Evolutionary conservation across 1,139 yeast species (phyloP).

Genomic region (Lodderomyces beijingensis): DNA sequence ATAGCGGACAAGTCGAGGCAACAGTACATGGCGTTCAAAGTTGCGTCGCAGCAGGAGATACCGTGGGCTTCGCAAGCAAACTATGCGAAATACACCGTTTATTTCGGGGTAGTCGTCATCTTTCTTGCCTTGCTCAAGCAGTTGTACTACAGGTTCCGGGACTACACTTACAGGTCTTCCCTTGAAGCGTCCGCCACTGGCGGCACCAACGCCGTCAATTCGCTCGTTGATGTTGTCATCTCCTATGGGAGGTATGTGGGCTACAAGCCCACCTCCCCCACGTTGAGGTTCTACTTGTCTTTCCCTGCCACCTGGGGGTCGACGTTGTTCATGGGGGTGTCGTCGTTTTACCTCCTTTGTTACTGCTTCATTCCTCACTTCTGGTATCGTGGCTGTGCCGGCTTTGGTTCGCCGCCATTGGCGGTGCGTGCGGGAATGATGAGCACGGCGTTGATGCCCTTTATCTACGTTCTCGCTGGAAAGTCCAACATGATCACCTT

Average conservation of each 20-base stretch:
- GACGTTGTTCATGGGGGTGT: constrained; percentile 32
- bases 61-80: constrained; percentile 37
- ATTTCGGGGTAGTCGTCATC: constrained; percentile 38
- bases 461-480: constrained; percentile 48
- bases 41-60: constrained; percentile 32
- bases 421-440: constrained; percentile 52
- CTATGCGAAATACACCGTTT: constrained; percentile 46
- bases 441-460: constrained; percentile 52
- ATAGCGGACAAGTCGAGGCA: constrained; percentile 30
- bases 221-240: constrained; percentile 25
- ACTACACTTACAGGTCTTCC: constrained; percentile 23
- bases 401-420: constrained; percentile 65
- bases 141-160: constrained; percentile 31
- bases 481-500: constrained; percentile 48
- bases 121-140: constrained; percentile 38
- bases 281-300: constrained; percentile 35
- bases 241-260: constrained; percentile 45
- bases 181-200: not conserved
- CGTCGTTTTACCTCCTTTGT: constrained; percentile 43
- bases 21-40: constrained; percentile 20
- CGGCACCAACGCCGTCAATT: constrained; percentile 11
- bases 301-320: constrained; percentile 52
- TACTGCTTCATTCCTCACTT: constrained; percentile 47
- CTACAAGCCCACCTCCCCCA: constrained; percentile 44
- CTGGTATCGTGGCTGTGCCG: constrained; percentile 53